Evolutionary conservation across 495 filamentous ascomycete genomes (phyloP).

Genomic region (Penicillium coprophilum): DNA sequence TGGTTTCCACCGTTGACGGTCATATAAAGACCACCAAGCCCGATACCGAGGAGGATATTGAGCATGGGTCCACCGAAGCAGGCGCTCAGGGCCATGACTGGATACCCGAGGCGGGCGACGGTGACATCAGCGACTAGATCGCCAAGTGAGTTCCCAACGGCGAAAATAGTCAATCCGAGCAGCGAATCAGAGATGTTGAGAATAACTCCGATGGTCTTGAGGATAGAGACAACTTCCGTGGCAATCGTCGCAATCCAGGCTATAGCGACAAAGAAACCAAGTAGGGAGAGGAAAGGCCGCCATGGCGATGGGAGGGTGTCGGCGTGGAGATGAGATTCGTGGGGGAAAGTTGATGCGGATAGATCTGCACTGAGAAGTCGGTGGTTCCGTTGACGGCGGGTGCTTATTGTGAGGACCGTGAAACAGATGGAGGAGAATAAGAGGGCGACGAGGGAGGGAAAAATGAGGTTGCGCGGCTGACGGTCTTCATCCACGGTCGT

Average conservation of each 20-base stretch:
- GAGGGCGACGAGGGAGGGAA: slow-evolving; percentile 66
- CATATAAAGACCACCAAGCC: slow-evolving; percentile 84
- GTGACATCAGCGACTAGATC: slow-evolving; percentile 96
- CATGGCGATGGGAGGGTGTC: slow-evolving; percentile 56
- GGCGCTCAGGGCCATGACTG: slow-evolving; percentile 91
- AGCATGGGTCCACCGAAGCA: slow-evolving; percentile 98
- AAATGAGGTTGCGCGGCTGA: slow-evolving; percentile 52
- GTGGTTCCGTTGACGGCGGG: slow-evolving; percentile 38
- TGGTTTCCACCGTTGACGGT: slow-evolving; percentile 48
- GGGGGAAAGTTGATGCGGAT: not conserved
- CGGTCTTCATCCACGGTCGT: slow-evolving; percentile 60
- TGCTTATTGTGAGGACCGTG: slow-evolving; percentile 60
- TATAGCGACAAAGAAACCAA: slow-evolving; percentile 89
- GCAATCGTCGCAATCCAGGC: slow-evolving; percentile 97
- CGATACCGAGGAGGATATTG: slow-evolving; percentile 94
- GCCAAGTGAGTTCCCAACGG: slow-evolving; percentile 91
- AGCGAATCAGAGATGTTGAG: slow-evolving; percentile 94
- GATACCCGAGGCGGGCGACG: slow-evolving; percentile 87
- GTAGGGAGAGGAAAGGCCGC: slow-evolving; percentile 74
- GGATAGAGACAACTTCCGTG: slow-evolving; percentile 90
- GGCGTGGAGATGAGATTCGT: slow-evolving; percentile 18
- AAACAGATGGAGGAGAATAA: slow-evolving; percentile 67
- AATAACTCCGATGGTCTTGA: slow-evolving; percentile 93
- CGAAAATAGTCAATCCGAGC: slow-evolving; percentile 92
- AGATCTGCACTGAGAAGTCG: not conserved